Conservation (phyloP, 2,329 filamentous ascomycete genomes). For the Biscogniauxia mediterranea region DNA sequence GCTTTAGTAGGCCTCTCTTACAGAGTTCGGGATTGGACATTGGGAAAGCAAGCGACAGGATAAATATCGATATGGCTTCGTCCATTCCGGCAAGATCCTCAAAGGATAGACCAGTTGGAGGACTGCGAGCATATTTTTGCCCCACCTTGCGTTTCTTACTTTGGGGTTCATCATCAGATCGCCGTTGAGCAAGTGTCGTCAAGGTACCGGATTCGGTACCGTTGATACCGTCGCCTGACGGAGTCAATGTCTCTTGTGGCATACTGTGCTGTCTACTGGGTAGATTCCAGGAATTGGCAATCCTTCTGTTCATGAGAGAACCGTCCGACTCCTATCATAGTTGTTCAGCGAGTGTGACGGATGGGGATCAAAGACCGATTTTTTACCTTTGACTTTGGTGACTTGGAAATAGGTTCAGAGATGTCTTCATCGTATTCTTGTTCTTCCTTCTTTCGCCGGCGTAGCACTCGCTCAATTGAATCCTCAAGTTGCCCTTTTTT, state of each 20-base stretch:
- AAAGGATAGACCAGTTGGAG: slow-evolving; percentile 66
- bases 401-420: slow-evolving; percentile 22
- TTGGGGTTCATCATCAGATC: slow-evolving; percentile 63
- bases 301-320: slow-evolving; percentile 41
- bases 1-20: slow-evolving; percentile 62
- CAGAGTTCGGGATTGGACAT: slow-evolving; percentile 68
- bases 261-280: slow-evolving; percentile 18
- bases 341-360: background rate
- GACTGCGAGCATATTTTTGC: slow-evolving; percentile 55
- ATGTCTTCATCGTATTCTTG: slow-evolving; percentile 42
- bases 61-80: slow-evolving; percentile 65
- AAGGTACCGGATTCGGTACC: slow-evolving; percentile 28
- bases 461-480: slow-evolving; percentile 78
- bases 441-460: slow-evolving; percentile 63
- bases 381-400: slow-evolving; percentile 29
- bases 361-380: background rate
- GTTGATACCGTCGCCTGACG: slow-evolving; percentile 18
- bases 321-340: slow-evolving; percentile 27
- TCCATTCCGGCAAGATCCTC: slow-evolving; percentile 76
- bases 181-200: slow-evolving; percentile 43
- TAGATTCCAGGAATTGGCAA: slow-evolving; percentile 41
- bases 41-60: slow-evolving; percentile 70
- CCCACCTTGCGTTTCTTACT: slow-evolving; percentile 63
- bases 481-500: slow-evolving; percentile 82
- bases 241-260: slow-evolving; percentile 19